phyloP scores from a whole-genome alignment of 2,329 filamentous ascomycete genomes.

The Colletotrichum noveboracense region DNA sequence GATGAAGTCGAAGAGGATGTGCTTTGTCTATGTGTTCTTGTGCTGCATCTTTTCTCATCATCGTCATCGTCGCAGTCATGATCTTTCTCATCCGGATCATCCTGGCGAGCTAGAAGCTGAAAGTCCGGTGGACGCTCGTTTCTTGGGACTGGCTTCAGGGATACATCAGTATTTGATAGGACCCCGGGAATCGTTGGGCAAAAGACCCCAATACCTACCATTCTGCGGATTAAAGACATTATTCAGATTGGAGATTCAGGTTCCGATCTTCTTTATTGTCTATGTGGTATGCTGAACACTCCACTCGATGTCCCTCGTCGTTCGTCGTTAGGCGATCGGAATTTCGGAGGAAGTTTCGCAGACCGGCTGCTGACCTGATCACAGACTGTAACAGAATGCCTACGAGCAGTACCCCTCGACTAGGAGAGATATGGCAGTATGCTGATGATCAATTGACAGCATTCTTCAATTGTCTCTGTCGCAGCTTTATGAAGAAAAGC shows the following conservation, averaged over 20 bases:
- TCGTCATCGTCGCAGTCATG: background rate
- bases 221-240: background rate
- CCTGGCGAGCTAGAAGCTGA: background rate
- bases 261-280: background rate
- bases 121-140: background rate
- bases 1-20: background rate
- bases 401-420: background rate
- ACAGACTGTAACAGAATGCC: background rate
- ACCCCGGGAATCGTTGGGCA: background rate
- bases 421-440: background rate
- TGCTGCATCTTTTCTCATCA: background rate
- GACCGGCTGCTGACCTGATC: background rate
- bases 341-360: background rate
- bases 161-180: background rate
- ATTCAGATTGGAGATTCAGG: background rate
- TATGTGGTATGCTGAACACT: background rate
- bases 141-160: background rate
- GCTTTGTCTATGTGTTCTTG: background rate
- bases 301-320: background rate
- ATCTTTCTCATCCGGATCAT: background rate
- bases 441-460: fast-evolving
- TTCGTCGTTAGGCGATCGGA: background rate
- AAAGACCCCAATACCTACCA: background rate
- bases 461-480: background rate
- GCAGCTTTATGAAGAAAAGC: background rate